phyloP scores from a whole-genome alignment of 805 yeast species.

The Torulaspora franciscae region DNA sequence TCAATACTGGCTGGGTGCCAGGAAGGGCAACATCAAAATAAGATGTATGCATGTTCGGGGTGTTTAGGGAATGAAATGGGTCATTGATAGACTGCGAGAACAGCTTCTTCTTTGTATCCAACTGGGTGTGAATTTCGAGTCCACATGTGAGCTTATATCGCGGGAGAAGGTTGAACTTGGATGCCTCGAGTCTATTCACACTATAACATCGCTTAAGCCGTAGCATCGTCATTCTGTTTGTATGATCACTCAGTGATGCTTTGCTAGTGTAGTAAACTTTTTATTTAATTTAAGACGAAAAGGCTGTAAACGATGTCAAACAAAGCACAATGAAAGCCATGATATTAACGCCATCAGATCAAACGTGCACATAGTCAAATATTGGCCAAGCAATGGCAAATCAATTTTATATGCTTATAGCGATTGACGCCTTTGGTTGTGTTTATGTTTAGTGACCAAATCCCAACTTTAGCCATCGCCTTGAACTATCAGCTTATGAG shows the following conservation, averaged over 20 bases:
- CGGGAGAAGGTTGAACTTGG: constrained; percentile 10
- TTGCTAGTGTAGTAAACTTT: background rate
- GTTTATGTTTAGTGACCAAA: background rate
- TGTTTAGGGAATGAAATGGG: constrained; percentile 41
- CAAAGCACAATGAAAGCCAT: too few species aligned
- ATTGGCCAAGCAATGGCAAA: background rate
- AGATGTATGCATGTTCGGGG: constrained; percentile 67
- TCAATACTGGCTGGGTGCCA: constrained; percentile 83
- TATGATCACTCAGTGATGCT: background rate
- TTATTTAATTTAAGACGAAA: background rate
- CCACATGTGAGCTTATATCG: constrained; percentile 65
- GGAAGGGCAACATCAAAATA: constrained; percentile 84
- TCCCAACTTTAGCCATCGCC: too few species aligned
- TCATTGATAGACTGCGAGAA: constrained; percentile 58
- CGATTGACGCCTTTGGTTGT: background rate
- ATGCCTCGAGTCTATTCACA: background rate
- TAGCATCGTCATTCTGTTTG: background rate
- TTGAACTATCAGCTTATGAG: too few species aligned
- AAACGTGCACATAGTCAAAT: background rate
- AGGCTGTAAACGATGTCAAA: too few species aligned
- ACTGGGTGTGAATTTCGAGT: constrained; percentile 88
- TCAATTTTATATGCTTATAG: background rate
- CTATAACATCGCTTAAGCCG: constrained; percentile 6
- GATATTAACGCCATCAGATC: too few species aligned
- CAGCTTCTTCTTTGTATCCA: constrained; percentile 66